Evolutionary conservation across 768 basidiomycete species (phyloP), one percentile per base, ranked within the genome.

Genomic region (Leccinum incarnatum): DNA sequence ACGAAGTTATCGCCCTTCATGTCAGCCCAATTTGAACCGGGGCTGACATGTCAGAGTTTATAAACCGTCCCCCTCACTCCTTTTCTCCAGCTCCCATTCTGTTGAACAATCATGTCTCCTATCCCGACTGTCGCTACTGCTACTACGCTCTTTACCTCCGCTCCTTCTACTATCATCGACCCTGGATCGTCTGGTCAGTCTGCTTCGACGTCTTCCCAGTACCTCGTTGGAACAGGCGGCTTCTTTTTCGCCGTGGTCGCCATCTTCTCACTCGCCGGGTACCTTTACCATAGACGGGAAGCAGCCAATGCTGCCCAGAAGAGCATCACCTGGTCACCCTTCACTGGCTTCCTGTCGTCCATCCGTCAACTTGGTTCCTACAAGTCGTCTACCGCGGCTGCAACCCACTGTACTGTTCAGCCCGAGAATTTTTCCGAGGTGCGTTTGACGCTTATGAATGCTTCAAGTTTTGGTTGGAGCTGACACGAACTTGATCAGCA

Each of bases 91-190:
- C 53, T 46, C 55, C 9, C 50, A 34, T 51, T 7, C 49, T 11
- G 21, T 58, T 25, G 54, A 59, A 46, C 36, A 0, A 55, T 53
- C 53, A 66, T 68, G 64, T 64, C 64, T 48, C 62, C 67, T 1
- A 54, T 68, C 4, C 58, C 62, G 0, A 52, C 59, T 62, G 47
- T 59, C 57, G 40, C 37, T 59, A 53, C 60, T 58, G 51, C 51
- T 21, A 45, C 53, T 15, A 17, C 46, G 19, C 25, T 53, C 23
- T 56, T 59, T 12, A 1, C 53, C 2, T 1, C 45, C 27, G 25
- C 48, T 51, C 49, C 60, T 54, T 63, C 58, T 10, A 25, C 27
- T 19, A 19, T 21, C 30, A 42, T 51, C 7, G 50, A 32, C 30
- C 47, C 46, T 3, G 55, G 29, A 17, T 19, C 49, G 1, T 1